Conservation (phyloP, 2,329 filamentous ascomycete species). For the Cytospora piceicola region DNA sequence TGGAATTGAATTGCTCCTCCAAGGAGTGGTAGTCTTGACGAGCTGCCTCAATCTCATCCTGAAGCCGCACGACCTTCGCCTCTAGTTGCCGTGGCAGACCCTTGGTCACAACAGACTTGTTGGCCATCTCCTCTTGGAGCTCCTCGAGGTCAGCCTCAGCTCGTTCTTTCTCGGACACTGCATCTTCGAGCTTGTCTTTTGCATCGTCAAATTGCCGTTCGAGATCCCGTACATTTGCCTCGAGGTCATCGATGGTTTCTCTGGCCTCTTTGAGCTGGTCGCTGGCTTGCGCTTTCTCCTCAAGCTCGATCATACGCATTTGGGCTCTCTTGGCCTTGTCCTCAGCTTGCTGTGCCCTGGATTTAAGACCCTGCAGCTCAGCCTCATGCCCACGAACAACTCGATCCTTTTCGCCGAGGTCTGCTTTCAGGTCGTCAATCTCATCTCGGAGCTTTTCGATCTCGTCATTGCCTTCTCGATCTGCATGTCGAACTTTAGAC, state of each 20-base stretch:
- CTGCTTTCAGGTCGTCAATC: slow-evolving; percentile 60
- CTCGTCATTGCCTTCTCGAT: slow-evolving; percentile 48
- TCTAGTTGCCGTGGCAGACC: slow-evolving; percentile 76
- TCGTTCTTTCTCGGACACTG: slow-evolving; percentile 57
- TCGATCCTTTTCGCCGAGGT: slow-evolving; percentile 60
- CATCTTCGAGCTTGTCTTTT: slow-evolving; percentile 58
- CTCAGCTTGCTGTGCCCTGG: slow-evolving; percentile 51
- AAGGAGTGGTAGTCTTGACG: slow-evolving; percentile 54
- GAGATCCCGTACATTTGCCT: slow-evolving; percentile 57
- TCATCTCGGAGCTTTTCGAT: slow-evolving; percentile 47
- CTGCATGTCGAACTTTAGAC: slow-evolving; percentile 52
- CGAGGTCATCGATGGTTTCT: slow-evolving; percentile 62
- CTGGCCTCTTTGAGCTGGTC: slow-evolving; percentile 60
- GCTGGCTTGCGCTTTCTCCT: slow-evolving; percentile 57
- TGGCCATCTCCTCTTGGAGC: slow-evolving; percentile 75
- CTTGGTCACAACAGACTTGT: slow-evolving; percentile 78
- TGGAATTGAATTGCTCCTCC: slow-evolving; percentile 54
- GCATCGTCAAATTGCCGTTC: slow-evolving; percentile 59
- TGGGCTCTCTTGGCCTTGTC: slow-evolving; percentile 62
- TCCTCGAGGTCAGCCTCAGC: slow-evolving; percentile 65
- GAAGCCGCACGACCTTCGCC: slow-evolving; percentile 68
- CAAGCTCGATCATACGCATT: slow-evolving; percentile 56
- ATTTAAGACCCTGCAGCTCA: slow-evolving; percentile 57
- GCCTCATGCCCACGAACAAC: slow-evolving; percentile 59
- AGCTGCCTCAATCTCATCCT: slow-evolving; percentile 64